Evolutionary conservation across 345 rosid species (phyloP), one percentile per base, ranked within the genome.

Genomic region (Trapa incisa): DNA sequence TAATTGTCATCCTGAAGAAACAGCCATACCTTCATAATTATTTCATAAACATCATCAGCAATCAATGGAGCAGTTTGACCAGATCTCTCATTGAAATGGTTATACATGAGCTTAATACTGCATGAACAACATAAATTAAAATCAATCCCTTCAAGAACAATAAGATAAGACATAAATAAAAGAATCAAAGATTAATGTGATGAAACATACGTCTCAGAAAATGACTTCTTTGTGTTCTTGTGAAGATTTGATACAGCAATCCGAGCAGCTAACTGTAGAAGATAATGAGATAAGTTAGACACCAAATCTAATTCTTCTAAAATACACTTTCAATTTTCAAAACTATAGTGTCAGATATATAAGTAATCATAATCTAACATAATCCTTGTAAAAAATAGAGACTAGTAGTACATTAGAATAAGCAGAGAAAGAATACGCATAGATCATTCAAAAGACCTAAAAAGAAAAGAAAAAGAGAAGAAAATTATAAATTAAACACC

Each of bases 221-320:
- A 95, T 2, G 83, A 86, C 61, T 95, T 95, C 81, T 77, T 86
- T 3, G 99, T 95, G 73, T 91, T 95, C 86, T 95, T 95, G 74
- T 95, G 97, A 67, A 95, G 88, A 81, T 95, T 95, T 5, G 97
- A 95, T 14, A 95, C 99, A 68, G 79, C 99, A 71, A 95, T 89
- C 74, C 99, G 89, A 0, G 99, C 99, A 70, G 97, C 99, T 85
- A 95, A 75, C 99, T 95, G 89, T 65, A 71, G 65, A 47, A 76
- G 16, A 68, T 29, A 6, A 41, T 17, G n/a, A 38, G 2, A 41
- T 1, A 41, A 7, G 13, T 35, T 43, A 10, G 10, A 65, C 6
- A 16, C 8, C 53, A 15, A 17, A 10, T 32, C 5, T 2, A 67
- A 68, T 53, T 4, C 43, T 16, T 38, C 43, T 17, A 17, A 64